Evolutionary conservation across 768 basidiomycete species (phyloP).

Genomic region (Lenzites betulinus): DNA sequence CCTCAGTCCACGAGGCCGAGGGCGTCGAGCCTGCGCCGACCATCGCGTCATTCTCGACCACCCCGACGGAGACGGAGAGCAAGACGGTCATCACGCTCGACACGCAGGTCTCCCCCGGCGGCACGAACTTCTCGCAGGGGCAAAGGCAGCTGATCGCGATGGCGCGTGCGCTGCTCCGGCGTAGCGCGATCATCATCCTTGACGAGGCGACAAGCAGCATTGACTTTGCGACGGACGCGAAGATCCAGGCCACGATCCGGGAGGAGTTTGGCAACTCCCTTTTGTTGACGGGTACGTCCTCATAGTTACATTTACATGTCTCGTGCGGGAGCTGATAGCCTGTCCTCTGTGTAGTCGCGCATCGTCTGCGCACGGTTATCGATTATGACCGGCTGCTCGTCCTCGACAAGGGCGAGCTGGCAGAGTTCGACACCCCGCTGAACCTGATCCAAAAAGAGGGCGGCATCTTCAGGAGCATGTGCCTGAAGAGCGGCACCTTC

Average conservation of each 20-base stretch:
- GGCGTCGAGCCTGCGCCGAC: conserved; percentile 33
- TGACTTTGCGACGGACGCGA: conserved; percentile 85
- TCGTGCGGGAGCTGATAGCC: conserved; percentile 2
- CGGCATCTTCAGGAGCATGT: conserved; percentile 55
- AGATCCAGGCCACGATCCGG: conserved; percentile 86
- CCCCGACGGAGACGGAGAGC: conserved; percentile 53
- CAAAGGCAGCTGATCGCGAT: conserved; percentile 88
- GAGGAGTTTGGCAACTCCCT: conserved; percentile 80
- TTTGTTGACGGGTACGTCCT: conserved; percentile 69
- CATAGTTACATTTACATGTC: conserved; percentile 6
- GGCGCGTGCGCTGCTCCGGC: conserved; percentile 76
- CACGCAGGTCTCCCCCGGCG: conserved; percentile 82
- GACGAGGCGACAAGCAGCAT: conserved; percentile 89
- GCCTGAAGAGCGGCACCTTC: conserved; percentile 63
- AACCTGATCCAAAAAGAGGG: conserved; percentile 48
- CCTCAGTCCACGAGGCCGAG: conserved; percentile 42
- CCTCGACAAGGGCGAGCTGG: conserved; percentile 63
- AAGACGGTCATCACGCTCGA: conserved; percentile 66
- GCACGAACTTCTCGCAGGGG: conserved; percentile 90
- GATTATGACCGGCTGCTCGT: conserved; percentile 82
- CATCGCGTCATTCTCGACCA: conserved; percentile 30
- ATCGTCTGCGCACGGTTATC: conserved; percentile 75
- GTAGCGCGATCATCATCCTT: conserved; percentile 72
- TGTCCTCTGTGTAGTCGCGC: conserved; percentile 52
- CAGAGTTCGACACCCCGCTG: conserved; percentile 54